A percentile compares a stretch with the other conserved stretches of the same genome.
Evolutionary conservation across 2,329 filamentous ascomycete genomes (phyloP).

Genomic region (Aspergillus niger): DNA sequence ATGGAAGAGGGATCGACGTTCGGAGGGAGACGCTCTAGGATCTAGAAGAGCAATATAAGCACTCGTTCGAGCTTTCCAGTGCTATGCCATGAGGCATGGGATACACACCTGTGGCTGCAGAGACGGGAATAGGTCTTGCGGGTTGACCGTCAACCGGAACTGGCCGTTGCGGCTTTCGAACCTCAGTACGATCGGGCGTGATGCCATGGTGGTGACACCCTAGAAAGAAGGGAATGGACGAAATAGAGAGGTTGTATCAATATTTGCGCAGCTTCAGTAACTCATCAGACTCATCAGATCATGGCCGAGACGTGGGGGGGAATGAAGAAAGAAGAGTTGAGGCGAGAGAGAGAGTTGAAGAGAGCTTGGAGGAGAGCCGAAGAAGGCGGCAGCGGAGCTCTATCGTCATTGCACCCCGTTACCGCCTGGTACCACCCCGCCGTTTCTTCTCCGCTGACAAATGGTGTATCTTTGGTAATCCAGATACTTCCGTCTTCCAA

Average conservation of each 20-base stretch:
- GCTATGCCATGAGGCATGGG: not conserved
- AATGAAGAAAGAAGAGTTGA: not conserved
- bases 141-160: constrained; percentile 78
- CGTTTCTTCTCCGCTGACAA: not conserved
- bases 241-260: not conserved
- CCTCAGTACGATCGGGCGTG: constrained; percentile 72
- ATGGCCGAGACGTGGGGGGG: not conserved
- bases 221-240: not conserved
- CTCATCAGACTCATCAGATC: constrained; percentile 6
- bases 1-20: constrained; percentile 58
- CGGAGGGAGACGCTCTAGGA: constrained; percentile 62
- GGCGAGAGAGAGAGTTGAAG: not conserved
- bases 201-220: constrained; percentile 34
- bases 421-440: constrained; percentile 11
- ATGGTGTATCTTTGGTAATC: constrained; percentile 8
- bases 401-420: constrained; percentile 26
- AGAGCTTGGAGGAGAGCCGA: constrained; percentile 10
- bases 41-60: constrained; percentile 35
- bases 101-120: constrained; percentile 50
- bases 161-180: constrained; percentile 92
- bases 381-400: constrained; percentile 25
- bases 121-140: constrained; percentile 68
- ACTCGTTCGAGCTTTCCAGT: not conserved
- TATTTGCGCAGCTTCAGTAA: not conserved
- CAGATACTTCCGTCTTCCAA: not conserved